These are phyloP conservation scores for Cryptococcus sp. DNA, from an alignment of 1,284 basidiomycete species.

Conservation along the genomic window DNA sequence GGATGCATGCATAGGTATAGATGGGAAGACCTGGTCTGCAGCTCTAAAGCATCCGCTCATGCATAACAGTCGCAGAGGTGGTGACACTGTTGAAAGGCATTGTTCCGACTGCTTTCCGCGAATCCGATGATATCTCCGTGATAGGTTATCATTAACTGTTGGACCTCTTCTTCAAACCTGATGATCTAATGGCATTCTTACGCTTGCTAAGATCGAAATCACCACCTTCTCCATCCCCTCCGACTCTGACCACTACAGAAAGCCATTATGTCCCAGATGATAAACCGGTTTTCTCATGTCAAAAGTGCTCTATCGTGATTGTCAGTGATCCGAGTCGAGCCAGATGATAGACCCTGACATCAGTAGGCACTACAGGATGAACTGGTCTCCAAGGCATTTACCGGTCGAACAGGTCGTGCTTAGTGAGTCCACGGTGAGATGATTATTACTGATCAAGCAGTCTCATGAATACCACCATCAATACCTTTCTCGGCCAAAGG, in stretches of 20 bases:
- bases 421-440: constrained; percentile 31
- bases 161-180: no score
- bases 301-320: constrained; percentile 37
- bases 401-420: constrained; percentile 41
- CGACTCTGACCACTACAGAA: background rate
- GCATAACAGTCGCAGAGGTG: no score
- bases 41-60: no score
- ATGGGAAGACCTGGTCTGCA: no score
- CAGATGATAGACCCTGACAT: background rate
- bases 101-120: no score
- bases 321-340: constrained; percentile 7
- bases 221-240: background rate
- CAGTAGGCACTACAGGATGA: constrained; percentile 45
- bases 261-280: constrained; percentile 35
- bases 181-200: no score
- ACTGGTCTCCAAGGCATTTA: constrained; percentile 45
- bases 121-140: no score
- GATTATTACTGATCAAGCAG: constrained; percentile 11
- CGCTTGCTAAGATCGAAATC: no score
- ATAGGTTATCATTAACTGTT: no score
- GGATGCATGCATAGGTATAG: no score
- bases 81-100: no score
- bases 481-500: constrained; percentile 39
- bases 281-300: constrained; percentile 37
- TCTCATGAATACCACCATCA: constrained; percentile 47